phyloP scores from a whole-genome alignment of 1,284 basidiomycete species.

The Afroboletus lepidellus region DNA sequence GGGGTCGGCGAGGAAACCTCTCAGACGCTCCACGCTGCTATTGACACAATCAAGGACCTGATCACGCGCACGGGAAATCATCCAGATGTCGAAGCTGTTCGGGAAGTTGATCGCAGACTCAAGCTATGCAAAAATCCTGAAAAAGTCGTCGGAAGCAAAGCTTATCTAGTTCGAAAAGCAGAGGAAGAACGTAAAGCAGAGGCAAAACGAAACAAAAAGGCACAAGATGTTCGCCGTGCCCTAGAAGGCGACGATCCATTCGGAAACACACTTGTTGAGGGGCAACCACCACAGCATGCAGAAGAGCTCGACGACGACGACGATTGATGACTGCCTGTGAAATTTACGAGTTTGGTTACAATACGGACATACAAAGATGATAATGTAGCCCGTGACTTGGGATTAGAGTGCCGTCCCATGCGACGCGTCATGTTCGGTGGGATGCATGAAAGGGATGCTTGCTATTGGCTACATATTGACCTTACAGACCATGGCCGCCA shows the following conservation, averaged over 20 bases:
- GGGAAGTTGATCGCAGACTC: slow-evolving; percentile 82
- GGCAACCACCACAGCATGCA: slow-evolving; percentile 22
- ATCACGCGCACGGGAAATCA: slow-evolving; percentile 59
- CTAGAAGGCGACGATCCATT: slow-evolving; percentile 63
- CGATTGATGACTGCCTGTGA: slow-evolving; percentile 21
- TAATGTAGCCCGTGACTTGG: slow-evolving; percentile 28
- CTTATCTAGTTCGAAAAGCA: slow-evolving; percentile 65
- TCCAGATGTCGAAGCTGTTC: slow-evolving; percentile 79
- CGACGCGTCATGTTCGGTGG: slow-evolving; percentile 22
- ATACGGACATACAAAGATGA: neutral
- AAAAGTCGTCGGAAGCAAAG: slow-evolving; percentile 83
- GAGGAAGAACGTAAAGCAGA: slow-evolving; percentile 64
- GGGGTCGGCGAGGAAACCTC: slow-evolving; percentile 17
- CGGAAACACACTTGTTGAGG: slow-evolving; percentile 47
- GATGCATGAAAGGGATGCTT: slow-evolving; percentile 20
- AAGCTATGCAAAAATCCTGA: slow-evolving; percentile 91
- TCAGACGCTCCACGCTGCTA: slow-evolving; percentile 38
- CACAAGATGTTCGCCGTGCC: slow-evolving; percentile 49
- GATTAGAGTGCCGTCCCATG: slow-evolving; percentile 18
- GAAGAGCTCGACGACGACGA: slow-evolving; percentile 56
- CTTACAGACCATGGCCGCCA: slow-evolving; percentile 43
- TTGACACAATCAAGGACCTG: slow-evolving; percentile 56
- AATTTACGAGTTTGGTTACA: neutral
- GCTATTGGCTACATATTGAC: slow-evolving; percentile 68
- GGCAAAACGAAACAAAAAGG: slow-evolving; percentile 66